Evolutionary conservation across 306 rosid species (phyloP).

Genomic region (Fragaria nilgerrensis): DNA sequence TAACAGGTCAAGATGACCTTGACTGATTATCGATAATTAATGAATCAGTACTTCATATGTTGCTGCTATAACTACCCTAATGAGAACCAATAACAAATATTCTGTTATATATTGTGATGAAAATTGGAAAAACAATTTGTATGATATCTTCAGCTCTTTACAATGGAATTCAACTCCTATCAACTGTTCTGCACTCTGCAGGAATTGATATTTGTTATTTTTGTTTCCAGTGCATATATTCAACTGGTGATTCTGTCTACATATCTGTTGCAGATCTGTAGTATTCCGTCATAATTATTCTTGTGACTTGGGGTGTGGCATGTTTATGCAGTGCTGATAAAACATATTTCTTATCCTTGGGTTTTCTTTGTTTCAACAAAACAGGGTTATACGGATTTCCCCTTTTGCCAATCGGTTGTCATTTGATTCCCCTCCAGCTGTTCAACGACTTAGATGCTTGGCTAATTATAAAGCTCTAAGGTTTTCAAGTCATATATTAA

Average conservation of each 20-base stretch:
- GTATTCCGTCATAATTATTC: neutral
- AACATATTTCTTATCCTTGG: neutral
- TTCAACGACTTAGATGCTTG: slow-evolving; percentile 88
- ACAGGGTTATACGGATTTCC: slow-evolving; percentile 92
- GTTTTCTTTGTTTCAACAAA: slow-evolving; percentile 2
- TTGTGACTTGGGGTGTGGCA: neutral
- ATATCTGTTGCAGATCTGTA: neutral
- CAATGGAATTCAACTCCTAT: neutral
- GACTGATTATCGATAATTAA: neutral
- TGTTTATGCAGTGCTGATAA: neutral
- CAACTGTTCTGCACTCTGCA: neutral
- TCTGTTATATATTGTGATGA: neutral
- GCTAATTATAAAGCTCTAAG: slow-evolving; percentile 86
- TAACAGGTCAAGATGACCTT: neutral
- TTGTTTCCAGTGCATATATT: neutral
- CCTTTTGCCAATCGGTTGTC: slow-evolving; percentile 97
- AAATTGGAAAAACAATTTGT: neutral
- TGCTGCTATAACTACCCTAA: neutral
- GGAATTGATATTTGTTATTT: neutral
- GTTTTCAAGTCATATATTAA: slow-evolving; percentile 64
- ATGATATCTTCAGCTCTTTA: neutral
- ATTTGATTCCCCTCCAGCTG: slow-evolving; percentile 90
- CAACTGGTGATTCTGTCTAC: neutral
- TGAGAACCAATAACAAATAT: neutral
- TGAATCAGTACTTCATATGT: neutral